A percentile compares a stretch with the other conserved stretches of the same genome.
Evolutionary conservation across 2,329 filamentous ascomycete species (phyloP).

Genomic region (Neofusicoccum sp.): DNA sequence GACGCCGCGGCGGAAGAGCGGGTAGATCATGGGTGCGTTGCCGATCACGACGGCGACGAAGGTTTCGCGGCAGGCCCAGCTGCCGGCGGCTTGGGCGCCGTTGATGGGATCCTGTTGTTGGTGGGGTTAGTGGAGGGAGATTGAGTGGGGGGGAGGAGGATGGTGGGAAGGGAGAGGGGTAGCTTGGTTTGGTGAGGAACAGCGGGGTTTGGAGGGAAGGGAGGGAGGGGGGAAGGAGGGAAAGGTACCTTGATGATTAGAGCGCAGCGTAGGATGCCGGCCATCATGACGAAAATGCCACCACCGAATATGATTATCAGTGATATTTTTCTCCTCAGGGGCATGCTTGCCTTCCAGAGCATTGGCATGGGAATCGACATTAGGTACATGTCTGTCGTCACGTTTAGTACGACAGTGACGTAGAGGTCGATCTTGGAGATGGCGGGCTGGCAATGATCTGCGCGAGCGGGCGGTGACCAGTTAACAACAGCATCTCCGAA

Average conservation of each 20-base stretch:
- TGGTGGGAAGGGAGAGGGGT: background rate
- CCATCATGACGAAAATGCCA: constrained; percentile 56
- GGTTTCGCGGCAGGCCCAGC: constrained; percentile 48
- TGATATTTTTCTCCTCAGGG: constrained; percentile 51
- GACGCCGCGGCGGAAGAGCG: constrained; percentile 7
- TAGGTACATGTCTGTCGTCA: constrained; percentile 57
- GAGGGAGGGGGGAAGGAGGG: background rate
- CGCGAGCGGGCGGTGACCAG: too few species aligned
- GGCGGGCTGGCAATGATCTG: constrained; percentile 13
- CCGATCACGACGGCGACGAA: constrained; percentile 47
- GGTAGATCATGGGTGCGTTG: constrained; percentile 43
- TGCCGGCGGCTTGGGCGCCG: constrained; percentile 42
- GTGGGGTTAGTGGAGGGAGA: too few species aligned
- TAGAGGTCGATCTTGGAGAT: constrained; percentile 16
- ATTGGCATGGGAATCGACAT: constrained; percentile 58
- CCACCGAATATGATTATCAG: constrained; percentile 56
- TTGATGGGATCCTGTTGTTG: constrained; percentile 33
- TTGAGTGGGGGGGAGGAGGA: too few species aligned
- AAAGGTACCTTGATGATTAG: constrained; percentile 43
- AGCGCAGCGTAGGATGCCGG: constrained; percentile 55
- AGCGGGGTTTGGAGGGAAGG: too few species aligned
- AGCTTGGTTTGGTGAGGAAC: too few species aligned
- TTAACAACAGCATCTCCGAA: too few species aligned
- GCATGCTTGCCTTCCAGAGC: constrained; percentile 52
- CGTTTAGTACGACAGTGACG: constrained; percentile 45